A percentile compares a stretch with the other conserved stretches of the same genome.
These are phyloP conservation scores for Corinectria fuckeliana DNA, from an alignment of 2,329 filamentous ascomycete species.

Conservation along the genomic window DNA sequence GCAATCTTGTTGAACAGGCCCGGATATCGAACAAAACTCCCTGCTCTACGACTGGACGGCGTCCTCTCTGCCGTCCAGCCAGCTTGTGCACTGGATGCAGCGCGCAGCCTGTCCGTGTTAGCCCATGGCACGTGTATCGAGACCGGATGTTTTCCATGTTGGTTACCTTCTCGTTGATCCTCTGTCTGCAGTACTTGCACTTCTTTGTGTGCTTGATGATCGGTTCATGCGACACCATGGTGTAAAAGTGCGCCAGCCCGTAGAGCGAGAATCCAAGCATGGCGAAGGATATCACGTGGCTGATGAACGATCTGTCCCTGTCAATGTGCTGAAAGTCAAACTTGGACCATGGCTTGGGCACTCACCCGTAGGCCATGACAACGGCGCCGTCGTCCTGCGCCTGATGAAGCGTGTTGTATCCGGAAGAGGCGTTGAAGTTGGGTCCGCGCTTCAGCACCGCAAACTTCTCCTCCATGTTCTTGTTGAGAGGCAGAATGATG, in stretches of 20 bases:
- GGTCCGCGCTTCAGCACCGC: constrained; percentile 67
- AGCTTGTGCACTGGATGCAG: constrained; percentile 59
- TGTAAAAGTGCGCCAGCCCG: constrained; percentile 67
- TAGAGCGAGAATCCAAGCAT: constrained; percentile 72
- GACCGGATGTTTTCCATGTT: too few relatives aligned
- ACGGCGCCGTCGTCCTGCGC: constrained; percentile 75
- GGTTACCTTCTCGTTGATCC: constrained; percentile 67
- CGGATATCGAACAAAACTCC: neutral
- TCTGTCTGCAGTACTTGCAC: constrained; percentile 71
- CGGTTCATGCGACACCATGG: constrained; percentile 65
- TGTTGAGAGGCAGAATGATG: constrained; percentile 70
- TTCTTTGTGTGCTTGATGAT: constrained; percentile 75
- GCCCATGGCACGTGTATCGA: neutral
- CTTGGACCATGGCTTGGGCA: constrained; percentile 1
- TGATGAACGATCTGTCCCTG: constrained; percentile 60
- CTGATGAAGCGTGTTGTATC: constrained; percentile 74
- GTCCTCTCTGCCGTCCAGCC: constrained; percentile 59
- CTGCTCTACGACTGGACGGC: constrained; percentile 5
- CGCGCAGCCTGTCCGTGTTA: constrained; percentile 46
- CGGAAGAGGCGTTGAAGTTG: constrained; percentile 55
- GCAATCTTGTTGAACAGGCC: neutral
- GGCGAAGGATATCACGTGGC: constrained; percentile 69
- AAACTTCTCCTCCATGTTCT: constrained; percentile 78
- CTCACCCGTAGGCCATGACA: constrained; percentile 73
- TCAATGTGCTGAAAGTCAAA: neutral